phyloP scores from a whole-genome alignment of 163 green algal genomes.

The Smithsoniella earleae region DNA sequence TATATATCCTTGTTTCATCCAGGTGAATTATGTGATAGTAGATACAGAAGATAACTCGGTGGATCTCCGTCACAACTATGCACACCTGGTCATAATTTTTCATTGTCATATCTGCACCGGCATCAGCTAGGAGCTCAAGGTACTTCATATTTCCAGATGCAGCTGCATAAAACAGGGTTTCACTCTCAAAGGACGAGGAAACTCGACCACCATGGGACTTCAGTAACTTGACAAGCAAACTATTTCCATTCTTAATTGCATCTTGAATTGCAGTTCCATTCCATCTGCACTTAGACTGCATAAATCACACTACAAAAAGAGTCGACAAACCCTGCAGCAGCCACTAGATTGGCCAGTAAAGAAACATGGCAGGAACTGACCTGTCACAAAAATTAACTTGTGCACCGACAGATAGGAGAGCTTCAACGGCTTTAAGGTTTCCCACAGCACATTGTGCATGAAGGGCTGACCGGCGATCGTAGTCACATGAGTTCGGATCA shows the following conservation, averaged over 20 bases:
- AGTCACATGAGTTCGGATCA: slow-evolving; percentile 9
- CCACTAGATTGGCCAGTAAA: background rate
- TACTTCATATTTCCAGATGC: background rate
- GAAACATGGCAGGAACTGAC: background rate
- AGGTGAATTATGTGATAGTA: slow-evolving; percentile 1
- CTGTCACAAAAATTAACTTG: background rate
- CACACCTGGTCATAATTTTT: slow-evolving; percentile 9
- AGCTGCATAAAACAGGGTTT: background rate
- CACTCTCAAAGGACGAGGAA: slow-evolving; percentile 13
- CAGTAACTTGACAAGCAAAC: background rate
- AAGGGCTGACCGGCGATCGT: background rate
- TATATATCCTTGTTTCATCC: too few species aligned
- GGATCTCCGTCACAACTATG: background rate
- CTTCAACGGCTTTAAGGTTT: slow-evolving; percentile 19
- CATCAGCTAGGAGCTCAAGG: background rate
- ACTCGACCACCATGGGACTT: background rate
- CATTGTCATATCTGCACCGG: background rate
- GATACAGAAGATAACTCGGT: background rate
- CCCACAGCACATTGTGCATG: background rate
- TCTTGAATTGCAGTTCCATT: slow-evolving; percentile 7
- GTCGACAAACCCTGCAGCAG: background rate
- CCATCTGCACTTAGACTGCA: slow-evolving; percentile 6
- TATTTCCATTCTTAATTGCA: background rate
- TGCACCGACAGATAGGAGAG: slow-evolving; percentile 6
- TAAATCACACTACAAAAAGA: too few species aligned